Base-by-base conservation (phyloP, 768 basidiomycete species). In the Lactarius indigo region DNA sequence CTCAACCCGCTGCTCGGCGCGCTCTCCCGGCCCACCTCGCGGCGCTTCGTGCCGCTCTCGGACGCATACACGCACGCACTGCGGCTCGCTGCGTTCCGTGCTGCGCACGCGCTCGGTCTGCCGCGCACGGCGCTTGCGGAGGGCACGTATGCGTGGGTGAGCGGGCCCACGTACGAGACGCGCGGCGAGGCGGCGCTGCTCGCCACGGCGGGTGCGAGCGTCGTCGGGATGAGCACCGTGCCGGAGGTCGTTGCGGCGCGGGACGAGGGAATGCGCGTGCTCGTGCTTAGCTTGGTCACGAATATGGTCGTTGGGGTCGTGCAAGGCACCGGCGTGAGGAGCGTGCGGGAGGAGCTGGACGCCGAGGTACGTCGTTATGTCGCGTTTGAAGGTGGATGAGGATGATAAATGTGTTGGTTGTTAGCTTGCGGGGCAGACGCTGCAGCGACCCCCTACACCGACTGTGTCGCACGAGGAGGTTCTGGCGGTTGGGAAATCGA, bases 211-310 rank as follows among this genome's bases (percentile, higher is more conserved):
- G 94, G 94, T 3, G 94, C 89, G 1, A 92, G 93, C 71, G 90
- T 94, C n/a, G 94, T 95, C 2, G 94, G 94, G 2, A 96, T 96
- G 94, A 93, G 91, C 70, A 96, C 94, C 0, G 85, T 95, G 18
- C 94, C 93, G 0, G 94, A 96, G 76, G 94, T 96, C 30, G 79
- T 94, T 28, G 90, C 86, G 0, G 94, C 90, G 10, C 77, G 86
- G 57, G 87, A 92, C 73, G 89, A 88, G 72, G 89, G 88, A 0
- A 70, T 96, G 63, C 83, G 90, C 62, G 85, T 90, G 60, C 80
- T 91, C 76, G 93, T 90, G 5, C 78, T 96, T 52, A 94, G 90
- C 70, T 81, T 96, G 64, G 90, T 94, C 31, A 95, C 93, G 31
- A 96, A 96, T 77, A 81, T 83, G 72, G 94, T 96, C 13, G 87